Percentiles rank a stretch among this genome's conserved stretches.
These are phyloP conservation scores for Lyophyllum decastes DNA, from an alignment of 768 basidiomycete genomes.

Conservation along the genomic window DNA sequence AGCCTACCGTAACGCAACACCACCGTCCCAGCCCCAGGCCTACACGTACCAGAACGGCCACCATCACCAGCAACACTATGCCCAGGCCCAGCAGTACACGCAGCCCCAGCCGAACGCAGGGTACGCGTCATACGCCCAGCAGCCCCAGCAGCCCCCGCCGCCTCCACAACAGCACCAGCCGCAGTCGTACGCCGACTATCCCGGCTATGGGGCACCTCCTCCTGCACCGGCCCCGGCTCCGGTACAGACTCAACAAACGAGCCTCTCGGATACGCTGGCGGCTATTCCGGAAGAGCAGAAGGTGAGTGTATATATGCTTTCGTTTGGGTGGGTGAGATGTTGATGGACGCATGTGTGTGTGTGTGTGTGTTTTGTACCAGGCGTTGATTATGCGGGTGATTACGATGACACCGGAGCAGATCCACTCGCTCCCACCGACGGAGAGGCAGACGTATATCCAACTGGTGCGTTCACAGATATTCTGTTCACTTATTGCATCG, in stretches of 20 bases:
- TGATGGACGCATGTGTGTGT: background rate
- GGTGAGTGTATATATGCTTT: constrained; percentile 34
- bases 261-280: constrained; percentile 54
- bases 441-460: constrained; percentile 82
- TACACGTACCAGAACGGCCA: constrained; percentile 27
- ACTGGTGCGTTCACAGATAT: constrained; percentile 54
- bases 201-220: constrained; percentile 16
- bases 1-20: constrained; percentile 36
- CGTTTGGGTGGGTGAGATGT: constrained; percentile 1
- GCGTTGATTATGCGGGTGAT: constrained; percentile 20
- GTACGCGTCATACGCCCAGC: constrained; percentile 13
- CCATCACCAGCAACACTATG: constrained; percentile 5
- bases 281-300: constrained; percentile 71
- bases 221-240: constrained; percentile 26
- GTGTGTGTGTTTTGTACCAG: background rate
- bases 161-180: background rate
- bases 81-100: constrained; percentile 5
- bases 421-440: constrained; percentile 68
- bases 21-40: constrained; percentile 21
- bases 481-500: background rate
- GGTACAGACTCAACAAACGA: background rate
- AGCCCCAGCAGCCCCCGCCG: background rate
- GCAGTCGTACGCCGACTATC: background rate
- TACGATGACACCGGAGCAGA: constrained; percentile 80
- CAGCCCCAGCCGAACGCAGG: background rate